phyloP scores from a whole-genome alignment of 352 stramenopile genomes.

The Globisporangium takayamanum region DNA sequence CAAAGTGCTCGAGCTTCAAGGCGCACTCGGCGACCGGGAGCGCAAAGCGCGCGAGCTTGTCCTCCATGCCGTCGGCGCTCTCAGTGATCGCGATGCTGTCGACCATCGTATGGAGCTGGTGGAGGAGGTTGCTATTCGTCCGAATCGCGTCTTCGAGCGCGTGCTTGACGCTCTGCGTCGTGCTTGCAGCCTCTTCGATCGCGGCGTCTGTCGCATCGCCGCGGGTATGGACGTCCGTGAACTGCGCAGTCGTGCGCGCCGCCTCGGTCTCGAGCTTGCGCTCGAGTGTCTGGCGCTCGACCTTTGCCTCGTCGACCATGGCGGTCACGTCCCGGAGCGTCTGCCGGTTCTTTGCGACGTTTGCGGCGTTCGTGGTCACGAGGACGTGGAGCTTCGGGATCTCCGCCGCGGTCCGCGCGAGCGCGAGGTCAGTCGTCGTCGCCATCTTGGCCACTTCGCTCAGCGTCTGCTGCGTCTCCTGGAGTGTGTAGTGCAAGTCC shows the following conservation, averaged over 20 bases:
- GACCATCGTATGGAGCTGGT: slow-evolving; percentile 64
- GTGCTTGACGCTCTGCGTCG: slow-evolving; percentile 21
- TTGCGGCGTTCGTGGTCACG: slow-evolving; percentile 26
- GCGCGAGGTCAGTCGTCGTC: slow-evolving; percentile 30
- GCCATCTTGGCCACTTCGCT: slow-evolving; percentile 36
- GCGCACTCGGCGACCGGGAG: slow-evolving; percentile 36
- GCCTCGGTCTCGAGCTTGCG: slow-evolving; percentile 28
- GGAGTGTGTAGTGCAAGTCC: slow-evolving; percentile 31
- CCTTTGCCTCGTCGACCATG: slow-evolving; percentile 28
- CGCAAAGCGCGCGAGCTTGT: slow-evolving; percentile 47
- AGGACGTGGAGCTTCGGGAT: slow-evolving; percentile 45
- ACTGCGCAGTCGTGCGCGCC: slow-evolving; percentile 13
- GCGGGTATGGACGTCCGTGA: slow-evolving; percentile 20
- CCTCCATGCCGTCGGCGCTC: slow-evolving; percentile 45
- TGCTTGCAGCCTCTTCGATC: slow-evolving; percentile 18
- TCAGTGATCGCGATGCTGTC: slow-evolving; percentile 56
- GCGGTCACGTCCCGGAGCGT: slow-evolving; percentile 26
- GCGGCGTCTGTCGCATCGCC: slow-evolving; percentile 26
- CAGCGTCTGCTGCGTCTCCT: slow-evolving; percentile 46
- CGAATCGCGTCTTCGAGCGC: slow-evolving; percentile 33
- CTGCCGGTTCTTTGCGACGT: slow-evolving; percentile 40
- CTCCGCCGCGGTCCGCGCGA: slow-evolving; percentile 36
- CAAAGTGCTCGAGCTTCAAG: slow-evolving; percentile 53
- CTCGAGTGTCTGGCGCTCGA: slow-evolving; percentile 18
- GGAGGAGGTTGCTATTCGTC: slow-evolving; percentile 53